Evolutionary conservation across 306 rosid species (phyloP).

Genomic region (Glycine tomentella): DNA sequence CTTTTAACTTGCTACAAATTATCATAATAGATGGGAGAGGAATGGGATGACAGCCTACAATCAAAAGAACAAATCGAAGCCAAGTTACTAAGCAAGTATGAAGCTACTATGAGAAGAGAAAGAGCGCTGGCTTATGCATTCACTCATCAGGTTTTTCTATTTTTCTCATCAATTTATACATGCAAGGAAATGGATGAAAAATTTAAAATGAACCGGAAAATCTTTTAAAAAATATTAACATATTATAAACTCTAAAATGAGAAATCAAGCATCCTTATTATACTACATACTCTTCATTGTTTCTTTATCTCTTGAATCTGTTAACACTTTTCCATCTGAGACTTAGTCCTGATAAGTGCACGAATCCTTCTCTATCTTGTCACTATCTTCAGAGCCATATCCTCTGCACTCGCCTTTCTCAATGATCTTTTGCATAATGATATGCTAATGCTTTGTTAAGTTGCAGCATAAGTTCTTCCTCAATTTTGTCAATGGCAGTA

Average conservation of each 20-base stretch:
- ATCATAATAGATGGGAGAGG: conserved; percentile 83
- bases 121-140: conserved; percentile 97
- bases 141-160: conserved; percentile 85
- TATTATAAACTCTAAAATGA: conserved; percentile 28
- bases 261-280: conserved; percentile 13
- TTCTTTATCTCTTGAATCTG: conserved; percentile 35
- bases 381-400: conserved; percentile 12
- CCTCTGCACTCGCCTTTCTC: conserved; percentile 31
- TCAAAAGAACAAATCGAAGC: conserved; percentile 98
- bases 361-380: background rate
- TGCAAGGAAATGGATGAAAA: conserved; percentile 19
- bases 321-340: conserved; percentile 33
- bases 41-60: conserved; percentile 97
- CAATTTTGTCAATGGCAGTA: conserved; percentile 30
- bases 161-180: conserved; percentile 31
- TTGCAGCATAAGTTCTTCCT: conserved; percentile 20
- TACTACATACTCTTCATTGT: background rate
- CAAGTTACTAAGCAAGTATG: conserved; percentile 78
- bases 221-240: conserved; percentile 21
- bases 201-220: conserved; percentile 20
- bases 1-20: conserved; percentile 41
- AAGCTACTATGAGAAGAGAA: conserved; percentile 93
- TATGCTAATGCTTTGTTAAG: conserved; percentile 15
- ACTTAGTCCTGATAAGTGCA: conserved; percentile 21
- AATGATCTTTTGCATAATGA: background rate